Conservation (phyloP, 306 rosid genomes). For the Fagus sylvatica region DNA sequence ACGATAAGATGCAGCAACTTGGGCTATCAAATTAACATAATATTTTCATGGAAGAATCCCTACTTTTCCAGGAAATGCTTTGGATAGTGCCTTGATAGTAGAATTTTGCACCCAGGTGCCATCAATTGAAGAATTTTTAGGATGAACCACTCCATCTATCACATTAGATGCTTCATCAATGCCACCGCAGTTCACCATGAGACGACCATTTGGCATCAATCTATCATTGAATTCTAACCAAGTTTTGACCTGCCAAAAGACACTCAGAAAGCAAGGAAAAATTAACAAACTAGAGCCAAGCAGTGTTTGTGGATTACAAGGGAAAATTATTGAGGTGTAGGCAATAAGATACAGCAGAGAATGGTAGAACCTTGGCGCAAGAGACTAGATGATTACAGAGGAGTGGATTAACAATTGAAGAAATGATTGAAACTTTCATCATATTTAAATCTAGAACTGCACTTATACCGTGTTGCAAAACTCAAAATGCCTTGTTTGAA, state of each 20-base stretch:
- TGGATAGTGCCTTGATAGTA: constrained; percentile 57
- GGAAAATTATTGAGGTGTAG: not conserved
- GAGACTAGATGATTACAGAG: not conserved
- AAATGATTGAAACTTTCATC: not conserved
- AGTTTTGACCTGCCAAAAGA: constrained; percentile 48
- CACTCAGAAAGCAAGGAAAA: constrained; percentile 1
- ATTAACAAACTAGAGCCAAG: not conserved
- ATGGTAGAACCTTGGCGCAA: not conserved
- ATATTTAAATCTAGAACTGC: not conserved
- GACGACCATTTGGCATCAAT: constrained; percentile 74
- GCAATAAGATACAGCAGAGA: not conserved
- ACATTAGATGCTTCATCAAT: constrained; percentile 44
- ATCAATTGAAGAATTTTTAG: constrained; percentile 38
- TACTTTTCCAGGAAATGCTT: constrained; percentile 88
- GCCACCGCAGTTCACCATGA: constrained; percentile 95
- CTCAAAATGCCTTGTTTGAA: not conserved
- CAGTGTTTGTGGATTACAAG: not conserved
- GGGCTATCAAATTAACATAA: not conserved
- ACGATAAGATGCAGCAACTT: not conserved
- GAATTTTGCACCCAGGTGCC: constrained; percentile 54
- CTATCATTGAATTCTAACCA: constrained; percentile 67
- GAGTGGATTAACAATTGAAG: not conserved
- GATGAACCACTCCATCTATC: constrained; percentile 24
- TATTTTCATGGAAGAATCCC: constrained; percentile 23
- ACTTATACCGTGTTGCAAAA: not conserved